phyloP scores from a whole-genome alignment of 768 basidiomycete species.

The Pisolithus albus region DNA sequence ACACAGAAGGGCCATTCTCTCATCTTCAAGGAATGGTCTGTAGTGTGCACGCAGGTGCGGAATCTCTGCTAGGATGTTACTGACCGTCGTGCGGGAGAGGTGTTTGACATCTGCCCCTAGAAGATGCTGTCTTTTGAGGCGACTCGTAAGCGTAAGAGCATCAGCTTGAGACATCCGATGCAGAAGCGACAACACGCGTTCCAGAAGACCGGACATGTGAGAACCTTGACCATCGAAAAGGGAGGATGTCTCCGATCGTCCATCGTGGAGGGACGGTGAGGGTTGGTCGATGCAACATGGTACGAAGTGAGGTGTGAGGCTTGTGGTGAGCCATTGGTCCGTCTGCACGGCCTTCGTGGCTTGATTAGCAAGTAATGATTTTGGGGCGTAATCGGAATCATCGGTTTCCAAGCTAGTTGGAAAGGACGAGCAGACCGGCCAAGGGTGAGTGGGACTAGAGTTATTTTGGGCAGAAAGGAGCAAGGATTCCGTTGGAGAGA shows the following conservation, averaged over 20 bases:
- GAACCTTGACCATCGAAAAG: slow-evolving; percentile 47
- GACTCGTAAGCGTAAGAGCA: slow-evolving; percentile 78
- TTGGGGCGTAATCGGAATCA: slow-evolving; percentile 30
- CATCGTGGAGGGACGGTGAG: slow-evolving; percentile 47
- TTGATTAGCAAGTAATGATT: slow-evolving; percentile 31
- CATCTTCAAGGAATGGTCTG: slow-evolving; percentile 68
- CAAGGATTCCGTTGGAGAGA: slow-evolving; percentile 36
- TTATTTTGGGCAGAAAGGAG: slow-evolving; percentile 20
- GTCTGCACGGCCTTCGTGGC: slow-evolving; percentile 68
- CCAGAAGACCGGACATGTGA: slow-evolving; percentile 48
- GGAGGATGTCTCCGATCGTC: slow-evolving; percentile 71
- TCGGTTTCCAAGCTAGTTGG: slow-evolving; percentile 40
- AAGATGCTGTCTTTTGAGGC: slow-evolving; percentile 86
- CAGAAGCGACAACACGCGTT: slow-evolving; percentile 59
- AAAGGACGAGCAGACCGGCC: slow-evolving; percentile 20
- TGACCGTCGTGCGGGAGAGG: slow-evolving; percentile 76
- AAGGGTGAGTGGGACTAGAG: slow-evolving; percentile 19
- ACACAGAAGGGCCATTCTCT: slow-evolving; percentile 53
- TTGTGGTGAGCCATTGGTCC: slow-evolving; percentile 34
- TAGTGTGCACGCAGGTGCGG: slow-evolving; percentile 66
- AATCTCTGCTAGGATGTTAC: slow-evolving; percentile 65
- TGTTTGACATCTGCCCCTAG: slow-evolving; percentile 81
- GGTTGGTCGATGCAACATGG: slow-evolving; percentile 31
- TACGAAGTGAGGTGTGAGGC: slow-evolving; percentile 27
- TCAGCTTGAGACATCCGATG: slow-evolving; percentile 67